These are phyloP conservation scores for Pulicaria dysenterica DNA, from an alignment of 129 eudicot genomes.

Conservation along the genomic window DNA sequence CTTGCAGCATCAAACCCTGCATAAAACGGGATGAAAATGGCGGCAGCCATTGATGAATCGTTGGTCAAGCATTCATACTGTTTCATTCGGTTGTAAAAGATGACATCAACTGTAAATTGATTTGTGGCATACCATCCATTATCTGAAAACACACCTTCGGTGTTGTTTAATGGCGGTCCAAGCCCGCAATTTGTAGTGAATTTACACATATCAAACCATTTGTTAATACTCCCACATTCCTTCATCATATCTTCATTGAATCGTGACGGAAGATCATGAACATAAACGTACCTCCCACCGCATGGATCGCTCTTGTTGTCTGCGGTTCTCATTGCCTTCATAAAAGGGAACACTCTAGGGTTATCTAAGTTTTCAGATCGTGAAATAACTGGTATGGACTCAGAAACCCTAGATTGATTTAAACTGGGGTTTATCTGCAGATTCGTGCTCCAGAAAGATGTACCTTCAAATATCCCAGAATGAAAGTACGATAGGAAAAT, in stretches of 20 bases:
- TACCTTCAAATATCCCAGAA: background rate
- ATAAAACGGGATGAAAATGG: constrained; percentile 10
- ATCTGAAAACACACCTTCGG: constrained; percentile 3
- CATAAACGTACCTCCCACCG: constrained; percentile 75
- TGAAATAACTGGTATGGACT: background rate
- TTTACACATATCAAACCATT: constrained; percentile 67
- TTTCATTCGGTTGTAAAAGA: constrained; percentile 8
- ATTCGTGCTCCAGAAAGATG: background rate
- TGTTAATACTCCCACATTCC: constrained; percentile 54
- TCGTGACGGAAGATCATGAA: constrained; percentile 76
- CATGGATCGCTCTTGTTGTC: constrained; percentile 73
- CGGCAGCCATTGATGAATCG: constrained; percentile 17
- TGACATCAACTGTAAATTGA: constrained; percentile 7
- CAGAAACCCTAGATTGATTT: background rate
- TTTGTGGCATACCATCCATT: constrained; percentile 23
- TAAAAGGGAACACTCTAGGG: constrained; percentile 39
- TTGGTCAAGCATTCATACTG: constrained; percentile 14
- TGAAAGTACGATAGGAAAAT: constrained; percentile 1
- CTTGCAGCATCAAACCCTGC: constrained; percentile 21
- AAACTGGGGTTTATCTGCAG: background rate
- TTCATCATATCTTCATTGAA: constrained; percentile 72
- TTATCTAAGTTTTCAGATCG: background rate
- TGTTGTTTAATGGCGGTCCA: constrained; percentile 14
- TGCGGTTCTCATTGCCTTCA: constrained; percentile 58
- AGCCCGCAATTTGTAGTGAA: constrained; percentile 43